Evolutionary conservation across 768 basidiomycete genomes (phyloP).

Genomic region (Dentipellis sp.): DNA sequence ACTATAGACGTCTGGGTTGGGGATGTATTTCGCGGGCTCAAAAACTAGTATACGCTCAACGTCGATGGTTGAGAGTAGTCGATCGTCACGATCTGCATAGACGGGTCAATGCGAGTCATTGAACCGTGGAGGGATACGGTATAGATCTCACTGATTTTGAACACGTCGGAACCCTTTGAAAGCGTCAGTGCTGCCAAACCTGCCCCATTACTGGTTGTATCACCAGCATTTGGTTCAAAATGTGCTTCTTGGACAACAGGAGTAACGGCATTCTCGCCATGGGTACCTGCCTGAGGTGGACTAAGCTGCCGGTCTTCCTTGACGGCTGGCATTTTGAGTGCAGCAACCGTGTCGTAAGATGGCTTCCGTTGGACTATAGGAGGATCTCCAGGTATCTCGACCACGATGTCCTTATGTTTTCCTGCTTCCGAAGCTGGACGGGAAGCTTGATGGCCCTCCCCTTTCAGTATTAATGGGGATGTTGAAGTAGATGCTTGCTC

Average conservation of each 20-base stretch:
- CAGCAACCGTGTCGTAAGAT: conserved; percentile 59
- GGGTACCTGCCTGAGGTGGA: conserved; percentile 32
- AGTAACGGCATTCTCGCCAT: too few species aligned
- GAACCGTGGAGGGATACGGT: background rate
- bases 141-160: conserved; percentile 26
- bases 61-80: conserved; percentile 39
- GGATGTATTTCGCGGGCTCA: conserved; percentile 15
- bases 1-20: conserved; percentile 32
- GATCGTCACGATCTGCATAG: conserved; percentile 23
- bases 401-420: conserved; percentile 4
- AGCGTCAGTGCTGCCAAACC: too few species aligned
- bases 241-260: too few species aligned
- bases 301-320: conserved; percentile 59
- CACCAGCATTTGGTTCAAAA: too few species aligned
- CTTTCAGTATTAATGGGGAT: background rate
- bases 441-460: background rate
- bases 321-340: conserved; percentile 52
- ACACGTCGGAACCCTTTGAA: conserved; percentile 1
- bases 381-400: conserved; percentile 4
- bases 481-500: conserved; percentile 19
- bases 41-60: conserved; percentile 35
- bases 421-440: conserved; percentile 1
- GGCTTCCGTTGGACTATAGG: conserved; percentile 52
- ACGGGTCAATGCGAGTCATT: background rate
- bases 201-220: too few species aligned